Base-by-base conservation (phyloP, 352 stramenopile genomes). In the Pythium phragmiticola region DNA sequence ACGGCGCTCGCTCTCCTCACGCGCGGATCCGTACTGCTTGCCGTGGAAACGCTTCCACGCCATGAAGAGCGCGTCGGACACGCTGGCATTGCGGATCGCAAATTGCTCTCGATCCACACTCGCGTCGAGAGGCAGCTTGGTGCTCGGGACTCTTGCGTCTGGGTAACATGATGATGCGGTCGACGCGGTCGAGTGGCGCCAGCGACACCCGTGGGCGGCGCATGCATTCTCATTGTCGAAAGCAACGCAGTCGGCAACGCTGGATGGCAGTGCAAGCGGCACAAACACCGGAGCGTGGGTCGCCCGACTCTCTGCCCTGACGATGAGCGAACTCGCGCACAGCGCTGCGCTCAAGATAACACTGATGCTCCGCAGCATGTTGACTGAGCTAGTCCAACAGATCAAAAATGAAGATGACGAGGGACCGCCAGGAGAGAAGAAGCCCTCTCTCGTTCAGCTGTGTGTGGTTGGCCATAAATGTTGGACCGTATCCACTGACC, bases 1-100 rank as follows among this genome's bases (percentile, higher is more conserved):
- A 19, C 63, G 66, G 11, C 84, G 80, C 37, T 78, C 59, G 55
- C 82, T 66, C 30, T 84, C 62, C 42, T 91, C 77, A 9, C 76
- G 55, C 19, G 59, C 28, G 6, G 79, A 86, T 23, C 58, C 70
- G 67, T 92, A 92, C 26, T 45, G 50, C 57, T 85, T 89, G 57
- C 56, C 54, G 53, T 86, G 67, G 12, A 47, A 26, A 6, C 12
- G 19, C 63, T 86, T 80, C 84, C 84, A 93, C 26, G 70, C 51
- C 3, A 57, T 33, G 54, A 90, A 93, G 5, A 91, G 82, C 41
- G 33, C 56, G 14, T 51, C 60, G n/a, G 50, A 16, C 13, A 33
- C 50, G 41, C 19, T 50, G n/a, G 45, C 45, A n/a, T 50, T 50
- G 21, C n/a, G 45, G 21, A 50, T 7, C 21, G n/a, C 45, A 50